A percentile compares a stretch with the other conserved stretches of the same genome.
Evolutionary conservation across 208 protist genomes (phyloP).

Genomic region (Leishmania major): DNA sequence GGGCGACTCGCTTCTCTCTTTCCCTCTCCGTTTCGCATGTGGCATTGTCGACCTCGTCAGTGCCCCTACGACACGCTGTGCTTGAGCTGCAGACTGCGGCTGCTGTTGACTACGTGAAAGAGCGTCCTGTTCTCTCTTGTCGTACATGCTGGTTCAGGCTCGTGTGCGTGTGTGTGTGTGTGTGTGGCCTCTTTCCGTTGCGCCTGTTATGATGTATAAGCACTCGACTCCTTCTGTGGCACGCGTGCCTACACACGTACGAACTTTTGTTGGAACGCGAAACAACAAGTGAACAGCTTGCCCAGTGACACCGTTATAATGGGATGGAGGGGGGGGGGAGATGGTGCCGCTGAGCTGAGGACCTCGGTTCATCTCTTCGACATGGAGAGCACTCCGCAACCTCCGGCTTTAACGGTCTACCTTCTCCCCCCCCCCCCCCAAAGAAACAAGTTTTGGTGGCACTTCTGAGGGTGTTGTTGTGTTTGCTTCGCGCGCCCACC

Average conservation of each 20-base stretch:
- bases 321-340: too few relatives aligned
- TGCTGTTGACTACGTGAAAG: neutral
- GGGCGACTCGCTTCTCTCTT: neutral
- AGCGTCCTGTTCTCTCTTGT: neutral
- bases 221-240: neutral
- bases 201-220: neutral
- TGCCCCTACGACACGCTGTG: neutral
- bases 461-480: neutral
- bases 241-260: neutral
- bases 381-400: neutral
- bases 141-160: neutral
- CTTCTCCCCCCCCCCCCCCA: too few relatives aligned
- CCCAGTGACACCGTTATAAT: neutral
- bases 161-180: neutral
- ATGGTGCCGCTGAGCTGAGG: neutral
- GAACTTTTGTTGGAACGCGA: neutral
- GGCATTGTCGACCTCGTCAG: neutral
- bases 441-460: neutral
- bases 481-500: neutral
- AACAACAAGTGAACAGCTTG: neutral
- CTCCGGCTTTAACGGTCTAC: neutral
- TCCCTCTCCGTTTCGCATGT: neutral
- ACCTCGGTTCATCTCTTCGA: neutral
- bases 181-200: neutral
- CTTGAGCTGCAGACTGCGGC: neutral